phyloP scores from a whole-genome alignment of 2,329 filamentous ascomycete species.

The Polychaeton citri region DNA sequence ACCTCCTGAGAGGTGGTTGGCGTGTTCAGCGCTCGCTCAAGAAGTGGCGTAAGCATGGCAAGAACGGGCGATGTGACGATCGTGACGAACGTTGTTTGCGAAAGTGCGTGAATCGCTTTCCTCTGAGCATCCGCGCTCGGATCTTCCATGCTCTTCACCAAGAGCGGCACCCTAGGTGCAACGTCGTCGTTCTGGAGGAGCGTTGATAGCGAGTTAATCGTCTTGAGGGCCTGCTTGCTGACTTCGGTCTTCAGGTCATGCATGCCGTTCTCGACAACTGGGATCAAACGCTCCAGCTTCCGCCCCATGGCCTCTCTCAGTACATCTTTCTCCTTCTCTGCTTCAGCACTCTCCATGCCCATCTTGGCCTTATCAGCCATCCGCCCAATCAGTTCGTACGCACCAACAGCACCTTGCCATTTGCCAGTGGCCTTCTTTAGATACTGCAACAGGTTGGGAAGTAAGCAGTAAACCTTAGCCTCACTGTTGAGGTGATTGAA shows the following conservation, averaged over 20 bases:
- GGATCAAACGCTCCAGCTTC: conserved; percentile 75
- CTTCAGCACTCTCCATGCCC: conserved; percentile 68
- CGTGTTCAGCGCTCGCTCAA: conserved; percentile 87
- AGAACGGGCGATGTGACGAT: conserved; percentile 91
- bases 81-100: conserved; percentile 96
- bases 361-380: conserved; percentile 94
- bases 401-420: conserved; percentile 92
- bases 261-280: conserved; percentile 84
- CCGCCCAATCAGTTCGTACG: conserved; percentile 69
- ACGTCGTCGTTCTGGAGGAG: conserved; percentile 96
- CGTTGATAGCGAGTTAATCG: conserved; percentile 81
- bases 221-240: conserved; percentile 73
- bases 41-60: conserved; percentile 81
- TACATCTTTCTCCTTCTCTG: conserved; percentile 77
- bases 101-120: conserved; percentile 92
- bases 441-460: conserved; percentile 64
- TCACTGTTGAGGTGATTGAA: conserved; percentile 70
- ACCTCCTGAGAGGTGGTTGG: conserved; percentile 88
- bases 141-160: conserved; percentile 91
- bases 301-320: conserved; percentile 83
- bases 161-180: conserved; percentile 74
- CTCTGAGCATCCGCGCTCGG: conserved; percentile 78
- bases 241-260: conserved; percentile 88
- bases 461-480: conserved; percentile 66
- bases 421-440: conserved; percentile 76